Evolutionary conservation across 2,329 filamentous ascomycete species (phyloP).

Genomic region (Pezicula carpinea): DNA sequence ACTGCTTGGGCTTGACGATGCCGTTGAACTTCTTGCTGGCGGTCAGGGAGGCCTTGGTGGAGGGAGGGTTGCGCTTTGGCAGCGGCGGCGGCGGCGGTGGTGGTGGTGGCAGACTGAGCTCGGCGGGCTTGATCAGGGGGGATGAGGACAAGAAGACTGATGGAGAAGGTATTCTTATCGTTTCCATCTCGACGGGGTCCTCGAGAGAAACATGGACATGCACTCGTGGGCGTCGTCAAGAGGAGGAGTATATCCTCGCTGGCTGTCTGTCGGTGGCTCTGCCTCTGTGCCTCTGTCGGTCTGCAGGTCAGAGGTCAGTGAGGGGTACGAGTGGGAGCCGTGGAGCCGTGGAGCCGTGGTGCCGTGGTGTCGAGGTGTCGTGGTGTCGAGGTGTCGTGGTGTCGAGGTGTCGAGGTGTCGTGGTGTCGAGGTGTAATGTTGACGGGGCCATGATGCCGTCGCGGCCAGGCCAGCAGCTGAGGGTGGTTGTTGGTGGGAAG

Average conservation of each 20-base stretch:
- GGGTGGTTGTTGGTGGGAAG: too few relatives aligned
- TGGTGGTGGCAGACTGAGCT: slow-evolving; percentile 8
- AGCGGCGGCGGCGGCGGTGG: slow-evolving; percentile 20
- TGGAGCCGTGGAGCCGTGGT: too few relatives aligned
- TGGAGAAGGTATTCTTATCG: slow-evolving; percentile 55
- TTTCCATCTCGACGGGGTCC: slow-evolving; percentile 42
- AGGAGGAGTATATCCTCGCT: neutral
- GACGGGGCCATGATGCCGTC: too few relatives aligned
- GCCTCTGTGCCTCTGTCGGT: too few relatives aligned
- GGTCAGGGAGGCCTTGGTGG: slow-evolving; percentile 13
- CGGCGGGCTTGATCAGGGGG: slow-evolving; percentile 24
- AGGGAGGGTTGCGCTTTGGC: slow-evolving; percentile 22
- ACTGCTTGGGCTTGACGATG: slow-evolving; percentile 61
- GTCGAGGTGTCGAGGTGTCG: too few relatives aligned
- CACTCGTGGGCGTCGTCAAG: neutral
- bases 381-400: too few relatives aligned
- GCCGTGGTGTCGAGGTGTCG: too few relatives aligned
- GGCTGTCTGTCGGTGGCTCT: neutral
- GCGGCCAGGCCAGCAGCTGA: too few relatives aligned
- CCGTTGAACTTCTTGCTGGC: slow-evolving; percentile 27
- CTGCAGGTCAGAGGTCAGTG: too few relatives aligned
- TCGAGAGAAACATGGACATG: slow-evolving; percentile 15
- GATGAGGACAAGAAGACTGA: slow-evolving; percentile 47
- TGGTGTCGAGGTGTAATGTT: too few relatives aligned
- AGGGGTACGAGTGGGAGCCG: too few relatives aligned